Evolutionary conservation across 2,329 filamentous ascomycete species (phyloP), one percentile per base, ranked within the genome.

Genomic region (Mycosphaerella sp.): DNA sequence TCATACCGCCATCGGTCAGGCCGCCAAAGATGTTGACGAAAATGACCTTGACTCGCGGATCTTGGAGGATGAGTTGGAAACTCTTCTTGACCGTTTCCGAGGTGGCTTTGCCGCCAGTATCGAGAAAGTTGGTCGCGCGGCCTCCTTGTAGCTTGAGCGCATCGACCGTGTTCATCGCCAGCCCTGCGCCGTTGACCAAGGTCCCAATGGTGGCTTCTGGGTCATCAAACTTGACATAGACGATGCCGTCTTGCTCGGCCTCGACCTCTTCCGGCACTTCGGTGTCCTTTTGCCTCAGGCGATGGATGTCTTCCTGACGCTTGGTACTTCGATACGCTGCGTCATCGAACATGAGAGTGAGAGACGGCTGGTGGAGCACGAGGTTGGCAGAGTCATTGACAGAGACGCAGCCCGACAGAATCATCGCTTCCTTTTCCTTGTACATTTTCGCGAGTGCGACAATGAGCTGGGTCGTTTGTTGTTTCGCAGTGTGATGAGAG

Each of bases 91-190:
- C 89, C 0, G 89, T 95, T 59, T 86, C 82, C 31, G 81, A 81
- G 0, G 89, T 95, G 0, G 90, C 90, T 69, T 95, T 93, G 36
- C 90, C 90, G 29, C 91, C 90, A 0, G 88, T 95, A 68, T 95
- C 90, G 51, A 95, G 78, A 69, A 95, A 95, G 64, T 95, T 95
- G 9, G 88, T 82, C 23, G 85, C 85, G 34, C 76, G 72, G 1
- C 87, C 87, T 7, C 84, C 84, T 51, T 82, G 80, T 10, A 82
- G 73, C 2, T 80, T 76, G 1, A 95, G 80, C 0, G 87, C 86
- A 68, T 95, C 90, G 56, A 91, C 83, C 0, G 89, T 95, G 68
- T 93, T 93, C 87, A 95, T 93, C 0, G 89, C 89, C 1, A 95
- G 79, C 0, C 90, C 90, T 0, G 91, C 90, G 42, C 90, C 89